Evolutionary conservation across 31 red algal genomes (phyloP).

Genomic region (Odonthalia washingtoniensis): DNA sequence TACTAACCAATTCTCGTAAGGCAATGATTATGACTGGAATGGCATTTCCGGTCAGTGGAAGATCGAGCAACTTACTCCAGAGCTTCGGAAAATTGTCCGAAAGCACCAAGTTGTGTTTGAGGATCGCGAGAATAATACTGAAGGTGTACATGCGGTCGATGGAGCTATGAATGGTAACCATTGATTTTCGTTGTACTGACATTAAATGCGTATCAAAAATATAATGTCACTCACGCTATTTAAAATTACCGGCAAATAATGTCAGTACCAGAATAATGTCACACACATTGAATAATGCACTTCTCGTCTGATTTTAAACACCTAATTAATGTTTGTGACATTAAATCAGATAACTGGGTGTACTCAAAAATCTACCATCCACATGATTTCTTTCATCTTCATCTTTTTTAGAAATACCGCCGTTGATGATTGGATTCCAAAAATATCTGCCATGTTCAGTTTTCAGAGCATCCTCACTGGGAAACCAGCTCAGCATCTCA

Average conservation of each 20-base stretch:
- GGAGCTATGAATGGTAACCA: neutral
- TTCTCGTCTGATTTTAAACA: neutral
- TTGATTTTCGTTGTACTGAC: neutral
- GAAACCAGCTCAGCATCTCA: too few species aligned
- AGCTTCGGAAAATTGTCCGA: conserved; percentile 36
- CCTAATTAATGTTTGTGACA: too few species aligned
- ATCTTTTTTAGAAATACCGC: too few species aligned
- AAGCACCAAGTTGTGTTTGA: neutral
- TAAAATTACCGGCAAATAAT: neutral
- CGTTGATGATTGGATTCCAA: too few species aligned
- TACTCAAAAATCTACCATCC: too few species aligned
- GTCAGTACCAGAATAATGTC: neutral
- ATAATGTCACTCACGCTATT: neutral
- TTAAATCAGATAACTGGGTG: too few species aligned
- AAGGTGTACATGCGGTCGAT: neutral
- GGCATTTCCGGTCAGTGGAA: conserved; percentile 9
- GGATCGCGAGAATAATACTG: neutral
- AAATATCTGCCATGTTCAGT: too few species aligned
- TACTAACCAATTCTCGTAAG: conserved; percentile 9
- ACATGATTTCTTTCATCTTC: too few species aligned
- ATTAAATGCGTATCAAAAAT: neutral
- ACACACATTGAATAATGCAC: neutral
- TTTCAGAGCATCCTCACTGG: too few species aligned
- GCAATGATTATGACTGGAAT: conserved; percentile 33
- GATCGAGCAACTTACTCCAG: neutral